Base-by-base conservation (phyloP, 306 rosid species). In the Macrotyloma uniflorum region DNA sequence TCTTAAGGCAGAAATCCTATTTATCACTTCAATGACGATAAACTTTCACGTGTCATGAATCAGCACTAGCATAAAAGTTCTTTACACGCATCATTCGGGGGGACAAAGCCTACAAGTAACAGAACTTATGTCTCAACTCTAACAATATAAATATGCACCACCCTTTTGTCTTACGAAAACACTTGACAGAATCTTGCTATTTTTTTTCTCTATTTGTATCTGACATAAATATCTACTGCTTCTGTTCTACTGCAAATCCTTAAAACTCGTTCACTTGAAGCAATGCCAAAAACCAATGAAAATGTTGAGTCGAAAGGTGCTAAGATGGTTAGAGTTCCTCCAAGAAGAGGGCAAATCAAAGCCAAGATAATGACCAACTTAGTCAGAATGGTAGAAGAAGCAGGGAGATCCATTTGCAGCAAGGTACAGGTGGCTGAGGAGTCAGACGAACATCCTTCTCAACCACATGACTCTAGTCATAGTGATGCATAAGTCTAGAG, bases 341-440 rank as follows among this genome's bases (percentile, higher is more conserved):
- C 94, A 46, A 85, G 77, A 81, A 83, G 94, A 79, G 97, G 97
- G 5, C 83, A 81, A 76, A 84, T 91, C 84, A 91, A 86, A 81
- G 86, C 62, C n/a, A 72, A 75, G 58, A 90, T 91, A 80, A 30
- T 79, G 63, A 76, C 26, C 35, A 15, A 69, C 35, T 16, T 90
- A 55, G 67, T 67, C 40, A 81, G 40, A 35, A 36, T 50, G 80
- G 81, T 86, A 45, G 59, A 78, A 24, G 81, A 69, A 28, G 78
- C 82, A 45, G 85, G 84, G 58, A 83, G 75, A 82, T 47, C 82
- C 68, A 16, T 84, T 75, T 73, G 74, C 63, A 57, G 63, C 79
- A 83, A 57, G 74, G 73, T 47, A 64, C 83, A 83, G 70, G 87
- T 80, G 72, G 54, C 73, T 54, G 58, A 74, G 23, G 83, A 77